phyloP scores from a whole-genome alignment of 768 basidiomycete species.

The Rhodocollybia butyracea region DNA sequence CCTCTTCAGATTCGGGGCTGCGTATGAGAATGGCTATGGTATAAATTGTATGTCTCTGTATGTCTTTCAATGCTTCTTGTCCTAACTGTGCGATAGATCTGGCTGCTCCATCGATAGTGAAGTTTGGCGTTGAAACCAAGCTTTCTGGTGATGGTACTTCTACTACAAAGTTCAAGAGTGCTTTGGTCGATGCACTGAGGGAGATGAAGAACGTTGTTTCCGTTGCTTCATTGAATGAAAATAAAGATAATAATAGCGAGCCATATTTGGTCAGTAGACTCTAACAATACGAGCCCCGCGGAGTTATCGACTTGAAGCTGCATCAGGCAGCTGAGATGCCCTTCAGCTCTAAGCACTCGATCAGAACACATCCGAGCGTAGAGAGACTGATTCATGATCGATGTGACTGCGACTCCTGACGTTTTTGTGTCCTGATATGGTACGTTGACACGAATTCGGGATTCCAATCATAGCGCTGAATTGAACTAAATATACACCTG shows the following conservation, averaged over 20 bases:
- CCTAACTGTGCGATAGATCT: conserved; percentile 53
- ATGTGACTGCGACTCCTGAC: too few species aligned
- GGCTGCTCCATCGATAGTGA: conserved; percentile 71
- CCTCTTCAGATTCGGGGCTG: conserved; percentile 68
- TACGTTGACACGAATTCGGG: too few species aligned
- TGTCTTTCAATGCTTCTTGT: not conserved
- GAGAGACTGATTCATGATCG: too few species aligned
- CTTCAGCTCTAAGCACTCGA: too few species aligned
- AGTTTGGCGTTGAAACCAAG: conserved; percentile 95
- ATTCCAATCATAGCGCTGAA: too few species aligned
- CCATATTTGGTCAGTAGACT: too few species aligned
- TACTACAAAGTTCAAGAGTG: conserved; percentile 61
- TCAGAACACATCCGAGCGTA: too few species aligned
- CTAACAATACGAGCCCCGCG: not conserved
- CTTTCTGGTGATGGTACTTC: conserved; percentile 65
- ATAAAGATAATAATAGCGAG: not conserved
- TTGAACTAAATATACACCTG: too few species aligned
- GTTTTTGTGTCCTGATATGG: too few species aligned
- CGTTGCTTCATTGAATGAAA: not conserved
- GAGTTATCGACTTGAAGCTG: too few species aligned
- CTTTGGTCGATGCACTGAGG: conserved; percentile 56
- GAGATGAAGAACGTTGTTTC: conserved; percentile 65
- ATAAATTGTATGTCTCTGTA: conserved; percentile 71
- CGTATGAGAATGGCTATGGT: conserved; percentile 86
- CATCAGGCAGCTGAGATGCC: too few species aligned